Evolutionary conservation across 495 filamentous ascomycete genomes (phyloP), one percentile per base, ranked within the genome.

Genomic region (Xylaria venustula): DNA sequence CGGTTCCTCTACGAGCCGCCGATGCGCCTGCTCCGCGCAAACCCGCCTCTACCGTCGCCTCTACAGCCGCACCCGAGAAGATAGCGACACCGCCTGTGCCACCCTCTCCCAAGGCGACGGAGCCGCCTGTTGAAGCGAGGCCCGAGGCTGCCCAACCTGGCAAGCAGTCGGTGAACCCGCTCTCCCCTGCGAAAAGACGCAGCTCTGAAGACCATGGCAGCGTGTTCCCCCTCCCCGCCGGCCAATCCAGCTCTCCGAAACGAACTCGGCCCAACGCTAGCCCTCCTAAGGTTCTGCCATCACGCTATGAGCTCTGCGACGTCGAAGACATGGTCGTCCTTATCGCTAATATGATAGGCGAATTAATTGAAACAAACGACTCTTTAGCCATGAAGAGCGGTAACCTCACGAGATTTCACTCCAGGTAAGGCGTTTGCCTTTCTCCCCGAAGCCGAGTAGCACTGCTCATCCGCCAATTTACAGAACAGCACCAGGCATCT

Each of bases 321-420:
- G 83, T 89, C 17, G 87, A 89, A 64, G 91, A 96, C 73, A 80
- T 98, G 64, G 94, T 96, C 7, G 81, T 90, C 32, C 79, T 98
- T 64, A 96, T 98, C 60, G 86, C 92, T 50, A 92, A 93, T 70
- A 97, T 98, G 94, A 82, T 98, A 19, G 85, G 91, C 71, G 94
- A 98, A 75, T 80, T 98, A 19, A 92, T 98, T 65, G 87, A 89
- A 56, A 89, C 91, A 54, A 98, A 98, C 69, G 94, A 98, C 73
- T 84, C 83, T 44, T 88, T 97, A 59, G 92, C 92, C 50, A 81
- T 97, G 47, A 85, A 88, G 66, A 88, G 89, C 60, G 91, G 89
- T 50, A 86, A 89, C 23, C 82, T 98, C 50, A 98, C 94, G 23
- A 81, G 94, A 52, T 98, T 98, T 74, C 94, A 98, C 72, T 98